phyloP scores from a whole-genome alignment of 805 yeast genomes.

The Tetrapisispora arboricola region DNA sequence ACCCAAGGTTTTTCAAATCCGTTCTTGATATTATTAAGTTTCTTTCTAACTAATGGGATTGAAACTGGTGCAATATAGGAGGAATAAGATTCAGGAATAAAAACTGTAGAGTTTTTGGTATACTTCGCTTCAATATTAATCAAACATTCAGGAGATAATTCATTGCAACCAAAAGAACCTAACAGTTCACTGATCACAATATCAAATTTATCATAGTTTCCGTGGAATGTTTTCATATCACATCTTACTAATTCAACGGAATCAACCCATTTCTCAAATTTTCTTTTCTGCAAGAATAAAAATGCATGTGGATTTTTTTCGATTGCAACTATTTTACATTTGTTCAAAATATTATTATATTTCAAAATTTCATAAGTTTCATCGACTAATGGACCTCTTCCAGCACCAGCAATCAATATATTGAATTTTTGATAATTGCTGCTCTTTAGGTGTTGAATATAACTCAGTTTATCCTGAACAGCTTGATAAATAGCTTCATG shows the following conservation, averaged over 20 bases:
- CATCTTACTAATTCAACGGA: slow-evolving; percentile 40
- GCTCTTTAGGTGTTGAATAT: neutral
- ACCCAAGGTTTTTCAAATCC: slow-evolving; percentile 39
- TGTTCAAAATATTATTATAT: slow-evolving; percentile 17
- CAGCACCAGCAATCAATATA: slow-evolving; percentile 73
- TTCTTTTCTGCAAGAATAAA: slow-evolving; percentile 38
- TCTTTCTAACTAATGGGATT: slow-evolving; percentile 41
- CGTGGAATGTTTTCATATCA: slow-evolving; percentile 51
- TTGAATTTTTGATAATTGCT: slow-evolving; percentile 15
- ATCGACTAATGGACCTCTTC: slow-evolving; percentile 73
- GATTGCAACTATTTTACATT: slow-evolving; percentile 41
- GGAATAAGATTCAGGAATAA: slow-evolving; percentile 52
- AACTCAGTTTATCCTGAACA: slow-evolving; percentile 28
- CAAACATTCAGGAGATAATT: slow-evolving; percentile 75
- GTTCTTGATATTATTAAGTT: slow-evolving; percentile 18
- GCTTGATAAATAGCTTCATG: slow-evolving; percentile 54
- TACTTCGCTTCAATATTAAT: slow-evolving; percentile 34
- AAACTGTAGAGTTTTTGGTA: slow-evolving; percentile 36
- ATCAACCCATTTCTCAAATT: slow-evolving; percentile 42
- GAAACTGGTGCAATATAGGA: slow-evolving; percentile 59
- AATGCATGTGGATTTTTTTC: slow-evolving; percentile 65
- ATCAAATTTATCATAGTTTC: slow-evolving; percentile 33
- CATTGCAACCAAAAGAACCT: slow-evolving; percentile 92
- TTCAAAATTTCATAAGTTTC: slow-evolving; percentile 36
- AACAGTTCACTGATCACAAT: slow-evolving; percentile 70